phyloP scores from a whole-genome alignment of 805 yeast species.

The Komagataella pastoris region DNA sequence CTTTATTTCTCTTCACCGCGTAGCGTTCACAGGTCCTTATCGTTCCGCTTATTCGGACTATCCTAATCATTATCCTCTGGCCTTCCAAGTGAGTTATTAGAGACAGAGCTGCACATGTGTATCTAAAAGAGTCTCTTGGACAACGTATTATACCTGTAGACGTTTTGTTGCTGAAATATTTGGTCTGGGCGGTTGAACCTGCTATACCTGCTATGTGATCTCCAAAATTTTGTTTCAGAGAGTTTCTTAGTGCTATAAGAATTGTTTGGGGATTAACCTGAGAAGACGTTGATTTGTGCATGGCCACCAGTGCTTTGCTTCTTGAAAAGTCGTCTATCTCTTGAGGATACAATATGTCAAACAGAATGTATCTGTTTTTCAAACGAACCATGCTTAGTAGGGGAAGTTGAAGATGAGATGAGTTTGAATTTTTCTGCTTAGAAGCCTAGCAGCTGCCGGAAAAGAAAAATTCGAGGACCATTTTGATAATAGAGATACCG shows the following conservation, averaged over 20 bases:
- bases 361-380: constrained; percentile 72
- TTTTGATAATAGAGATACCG: background rate
- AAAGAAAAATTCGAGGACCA: background rate
- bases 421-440: too few relatives aligned
- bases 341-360: constrained; percentile 64
- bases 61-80: constrained; percentile 37
- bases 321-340: background rate
- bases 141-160: constrained; percentile 79
- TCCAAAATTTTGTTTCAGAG: constrained; percentile 58
- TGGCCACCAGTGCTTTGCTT: constrained; percentile 24
- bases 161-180: constrained; percentile 72
- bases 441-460: too few relatives aligned
- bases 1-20: constrained; percentile 38
- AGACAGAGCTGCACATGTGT: constrained; percentile 55
- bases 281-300: constrained; percentile 38
- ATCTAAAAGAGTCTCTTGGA: constrained; percentile 45
- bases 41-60: constrained; percentile 72
- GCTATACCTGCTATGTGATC: constrained; percentile 62
- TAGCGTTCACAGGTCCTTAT: constrained; percentile 71
- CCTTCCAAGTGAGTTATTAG: constrained; percentile 39
- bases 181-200: constrained; percentile 45
- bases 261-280: constrained; percentile 35
- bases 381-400: constrained; percentile 63
- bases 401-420: too few relatives aligned
- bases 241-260: constrained; percentile 36